Conservation (phyloP, 306 rosid species). For the Urtica urens region DNA sequence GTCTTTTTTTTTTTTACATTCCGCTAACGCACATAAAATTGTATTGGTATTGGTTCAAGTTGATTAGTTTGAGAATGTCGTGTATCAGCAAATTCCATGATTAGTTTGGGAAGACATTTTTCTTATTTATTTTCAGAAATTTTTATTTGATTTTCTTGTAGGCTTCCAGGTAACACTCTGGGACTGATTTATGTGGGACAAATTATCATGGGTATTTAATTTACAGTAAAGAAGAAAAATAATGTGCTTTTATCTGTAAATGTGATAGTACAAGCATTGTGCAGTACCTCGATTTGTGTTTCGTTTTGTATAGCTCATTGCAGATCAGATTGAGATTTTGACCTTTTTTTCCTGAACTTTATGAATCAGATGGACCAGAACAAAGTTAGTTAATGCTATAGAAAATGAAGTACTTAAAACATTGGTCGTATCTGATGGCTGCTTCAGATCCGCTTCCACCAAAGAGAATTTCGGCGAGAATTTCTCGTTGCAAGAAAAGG, state of each 20-base stretch:
- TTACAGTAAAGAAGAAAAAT: background rate
- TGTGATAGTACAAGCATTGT: background rate
- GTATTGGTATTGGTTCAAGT: too few species aligned
- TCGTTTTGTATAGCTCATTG: background rate
- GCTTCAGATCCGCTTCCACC: conserved; percentile 29
- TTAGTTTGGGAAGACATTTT: too few species aligned
- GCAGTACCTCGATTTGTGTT: background rate
- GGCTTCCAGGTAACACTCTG: background rate
- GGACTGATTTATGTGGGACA: background rate
- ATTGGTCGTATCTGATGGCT: conserved; percentile 38
- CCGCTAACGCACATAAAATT: too few species aligned
- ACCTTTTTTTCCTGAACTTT: conserved; percentile 20
- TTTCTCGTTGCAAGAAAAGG: conserved; percentile 38
- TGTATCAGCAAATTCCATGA: too few species aligned
- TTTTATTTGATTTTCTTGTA: background rate
- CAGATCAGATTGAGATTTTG: conserved; percentile 19
- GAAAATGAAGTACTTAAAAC: conserved; percentile 27
- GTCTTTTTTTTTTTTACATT: too few species aligned
- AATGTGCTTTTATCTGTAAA: background rate
- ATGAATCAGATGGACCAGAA: conserved; percentile 51
- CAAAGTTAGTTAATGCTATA: conserved; percentile 38
- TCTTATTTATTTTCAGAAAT: too few species aligned
- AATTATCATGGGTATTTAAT: background rate
- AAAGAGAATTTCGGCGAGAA: conserved; percentile 31
- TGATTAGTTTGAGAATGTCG: too few species aligned